A percentile compares a stretch with the other conserved stretches of the same genome.
Conservation (phyloP, 2,329 filamentous ascomycete genomes). For the Zalaria obscura region DNA sequence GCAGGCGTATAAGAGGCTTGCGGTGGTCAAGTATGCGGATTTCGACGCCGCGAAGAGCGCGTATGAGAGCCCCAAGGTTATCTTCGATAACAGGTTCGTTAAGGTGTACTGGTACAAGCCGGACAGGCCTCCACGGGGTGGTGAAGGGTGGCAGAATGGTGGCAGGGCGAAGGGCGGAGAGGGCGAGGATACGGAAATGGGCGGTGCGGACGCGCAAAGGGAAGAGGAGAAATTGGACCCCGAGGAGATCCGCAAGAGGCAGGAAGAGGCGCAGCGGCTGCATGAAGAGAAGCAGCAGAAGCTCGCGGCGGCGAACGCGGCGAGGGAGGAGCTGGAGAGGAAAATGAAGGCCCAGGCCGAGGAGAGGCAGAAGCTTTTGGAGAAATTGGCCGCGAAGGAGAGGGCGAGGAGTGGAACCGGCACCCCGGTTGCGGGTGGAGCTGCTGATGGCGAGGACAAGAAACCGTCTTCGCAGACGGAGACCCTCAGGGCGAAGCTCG, state of each 20-base stretch:
- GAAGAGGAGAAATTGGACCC: constrained; percentile 47
- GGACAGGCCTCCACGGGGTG: constrained; percentile 11
- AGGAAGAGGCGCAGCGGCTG: constrained; percentile 56
- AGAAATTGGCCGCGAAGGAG: constrained; percentile 33
- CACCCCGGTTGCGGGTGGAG: constrained; percentile 9
- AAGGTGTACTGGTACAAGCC: constrained; percentile 66
- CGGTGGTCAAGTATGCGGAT: constrained; percentile 53
- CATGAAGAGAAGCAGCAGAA: constrained; percentile 52
- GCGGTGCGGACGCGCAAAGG: constrained; percentile 5
- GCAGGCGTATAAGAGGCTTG: constrained; percentile 51
- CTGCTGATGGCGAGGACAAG: constrained; percentile 9
- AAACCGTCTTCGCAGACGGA: constrained; percentile 40
- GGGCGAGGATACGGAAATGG: constrained; percentile 12
- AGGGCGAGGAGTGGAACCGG: constrained; percentile 12
- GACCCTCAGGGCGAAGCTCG: constrained; percentile 55
- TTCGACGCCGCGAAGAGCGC: constrained; percentile 55
- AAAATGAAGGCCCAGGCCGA: constrained; percentile 49
- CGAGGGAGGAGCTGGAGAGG: constrained; percentile 50
- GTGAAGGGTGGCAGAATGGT: constrained; percentile 3
- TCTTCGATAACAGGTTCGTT: constrained; percentile 77
- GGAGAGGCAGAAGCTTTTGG: constrained; percentile 49
- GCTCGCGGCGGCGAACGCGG: constrained; percentile 47
- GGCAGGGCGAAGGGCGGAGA: constrained; percentile 1
- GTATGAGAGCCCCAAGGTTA: constrained; percentile 62
- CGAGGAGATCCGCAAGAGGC: constrained; percentile 53